A percentile compares a stretch with the other conserved stretches of the same genome.
These are phyloP conservation scores for Cornus suecica DNA, from an alignment of 148 eudicot species.

Conservation along the genomic window DNA sequence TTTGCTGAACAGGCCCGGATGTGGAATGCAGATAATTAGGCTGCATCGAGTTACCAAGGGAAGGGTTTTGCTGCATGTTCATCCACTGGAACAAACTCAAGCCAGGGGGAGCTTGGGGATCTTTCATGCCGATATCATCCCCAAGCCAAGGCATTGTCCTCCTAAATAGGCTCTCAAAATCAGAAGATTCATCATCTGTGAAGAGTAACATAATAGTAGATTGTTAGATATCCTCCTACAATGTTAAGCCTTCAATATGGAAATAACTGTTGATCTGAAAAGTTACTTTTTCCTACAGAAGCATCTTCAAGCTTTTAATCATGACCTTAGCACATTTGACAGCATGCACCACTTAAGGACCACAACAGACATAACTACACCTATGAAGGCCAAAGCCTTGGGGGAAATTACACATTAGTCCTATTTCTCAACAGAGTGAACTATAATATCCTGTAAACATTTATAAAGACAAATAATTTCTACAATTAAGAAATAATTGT, in stretches of 20 bases:
- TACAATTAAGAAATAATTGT: too few species aligned
- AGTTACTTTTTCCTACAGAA: conserved; percentile 4
- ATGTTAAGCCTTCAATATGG: background rate
- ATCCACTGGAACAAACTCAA: conserved; percentile 88
- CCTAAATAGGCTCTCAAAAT: conserved; percentile 58
- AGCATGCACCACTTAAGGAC: background rate
- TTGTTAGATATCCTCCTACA: background rate
- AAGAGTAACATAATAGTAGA: background rate
- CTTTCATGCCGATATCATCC: conserved; percentile 62
- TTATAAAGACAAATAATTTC: too few species aligned
- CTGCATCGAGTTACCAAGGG: conserved; percentile 56
- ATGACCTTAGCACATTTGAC: background rate
- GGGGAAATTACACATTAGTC: too few species aligned
- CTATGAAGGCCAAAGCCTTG: background rate
- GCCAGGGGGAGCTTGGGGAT: conserved; percentile 61
- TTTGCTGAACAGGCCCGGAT: conserved; percentile 54
- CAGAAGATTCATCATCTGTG: conserved; percentile 72
- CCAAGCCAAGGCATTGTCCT: conserved; percentile 97
- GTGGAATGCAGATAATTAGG: conserved; percentile 53
- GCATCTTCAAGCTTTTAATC: conserved; percentile 15
- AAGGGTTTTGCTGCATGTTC: conserved; percentile 84
- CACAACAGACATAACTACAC: background rate
- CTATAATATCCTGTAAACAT: too few species aligned
- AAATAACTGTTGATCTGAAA: conserved; percentile 8
- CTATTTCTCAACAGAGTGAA: too few species aligned